These are phyloP conservation scores for Entrophospora sp. DNA, from an alignment of 192 early-diverging fungal species.

Conservation along the genomic window DNA sequence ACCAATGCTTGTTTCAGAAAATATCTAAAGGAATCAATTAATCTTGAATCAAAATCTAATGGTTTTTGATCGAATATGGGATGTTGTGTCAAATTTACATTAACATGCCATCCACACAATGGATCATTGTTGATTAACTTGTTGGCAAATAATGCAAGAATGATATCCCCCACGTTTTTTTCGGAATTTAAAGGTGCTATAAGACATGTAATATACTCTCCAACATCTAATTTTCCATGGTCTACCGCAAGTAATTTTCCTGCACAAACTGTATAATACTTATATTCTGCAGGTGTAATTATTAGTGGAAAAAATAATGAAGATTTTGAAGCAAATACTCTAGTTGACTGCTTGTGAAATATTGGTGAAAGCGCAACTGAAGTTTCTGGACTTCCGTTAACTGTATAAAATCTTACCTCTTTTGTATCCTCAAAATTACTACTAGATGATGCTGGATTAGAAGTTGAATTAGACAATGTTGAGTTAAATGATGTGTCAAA, in stretches of 20 bases:
- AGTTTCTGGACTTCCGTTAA: constrained; percentile 4
- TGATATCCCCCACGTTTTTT: constrained; percentile 1
- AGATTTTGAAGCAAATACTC: neutral
- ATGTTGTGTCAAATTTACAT: constrained; percentile 2
- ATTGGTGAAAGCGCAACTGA: neutral
- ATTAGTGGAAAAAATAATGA: constrained; percentile 16
- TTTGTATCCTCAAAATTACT: neutral
- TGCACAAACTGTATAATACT: neutral
- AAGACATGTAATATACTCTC: constrained; percentile 14
- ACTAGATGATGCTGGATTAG: no score
- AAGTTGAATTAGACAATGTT: no score
- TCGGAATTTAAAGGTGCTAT: neutral
- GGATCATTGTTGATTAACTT: neutral
- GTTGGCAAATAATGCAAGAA: constrained; percentile 9
- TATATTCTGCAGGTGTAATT: neutral
- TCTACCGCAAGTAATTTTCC: constrained; percentile 5
- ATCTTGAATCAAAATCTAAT: neutral
- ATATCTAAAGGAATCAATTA: constrained; percentile 2
- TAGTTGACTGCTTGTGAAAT: neutral
- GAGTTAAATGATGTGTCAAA: no score
- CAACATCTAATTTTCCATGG: constrained; percentile 4
- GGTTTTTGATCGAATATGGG: neutral
- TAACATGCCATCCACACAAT: neutral
- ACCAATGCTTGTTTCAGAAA: constrained; percentile 11
- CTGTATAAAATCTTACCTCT: neutral